phyloP scores from a whole-genome alignment of 2,329 filamentous ascomycete species.

The Magnaporthiopsis poae region DNA sequence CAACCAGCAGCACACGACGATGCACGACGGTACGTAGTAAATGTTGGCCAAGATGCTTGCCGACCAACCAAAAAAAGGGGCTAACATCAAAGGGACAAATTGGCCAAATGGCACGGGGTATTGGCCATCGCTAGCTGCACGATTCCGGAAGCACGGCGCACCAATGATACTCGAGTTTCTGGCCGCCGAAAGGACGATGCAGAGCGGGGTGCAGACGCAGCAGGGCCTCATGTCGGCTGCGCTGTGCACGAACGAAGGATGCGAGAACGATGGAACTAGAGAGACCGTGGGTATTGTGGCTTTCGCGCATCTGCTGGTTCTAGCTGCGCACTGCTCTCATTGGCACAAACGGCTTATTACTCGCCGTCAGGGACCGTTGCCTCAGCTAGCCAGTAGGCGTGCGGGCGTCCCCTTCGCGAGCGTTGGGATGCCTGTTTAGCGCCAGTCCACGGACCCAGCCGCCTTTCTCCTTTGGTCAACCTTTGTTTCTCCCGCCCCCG shows the following conservation, averaged over 20 bases:
- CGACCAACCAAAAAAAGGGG: not conserved
- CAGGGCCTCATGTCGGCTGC: not conserved
- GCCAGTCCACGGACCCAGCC: not conserved
- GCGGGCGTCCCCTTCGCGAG: not conserved
- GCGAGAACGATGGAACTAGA: not conserved
- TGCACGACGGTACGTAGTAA: not conserved
- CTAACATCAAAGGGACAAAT: not conserved
- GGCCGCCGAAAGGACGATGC: not conserved
- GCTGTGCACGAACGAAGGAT: not conserved
- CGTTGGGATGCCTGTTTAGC: not conserved
- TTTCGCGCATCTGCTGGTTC: not conserved
- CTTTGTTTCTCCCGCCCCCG: not conserved
- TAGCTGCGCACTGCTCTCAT: not conserved
- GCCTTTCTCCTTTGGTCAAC: not conserved
- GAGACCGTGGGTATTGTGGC: not conserved
- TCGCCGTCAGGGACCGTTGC: not conserved
- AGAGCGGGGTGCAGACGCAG: not conserved
- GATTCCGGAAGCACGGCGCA: not conserved
- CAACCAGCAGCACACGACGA: not conserved
- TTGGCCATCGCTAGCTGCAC: no score
- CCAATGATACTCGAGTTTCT: not conserved
- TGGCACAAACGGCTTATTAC: not conserved
- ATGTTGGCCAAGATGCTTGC: not conserved
- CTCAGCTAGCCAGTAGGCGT: not conserved
- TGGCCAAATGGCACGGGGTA: not conserved